Conservation (phyloP, 2,329 filamentous ascomycete genomes). For the Rosellinia necatrix region DNA sequence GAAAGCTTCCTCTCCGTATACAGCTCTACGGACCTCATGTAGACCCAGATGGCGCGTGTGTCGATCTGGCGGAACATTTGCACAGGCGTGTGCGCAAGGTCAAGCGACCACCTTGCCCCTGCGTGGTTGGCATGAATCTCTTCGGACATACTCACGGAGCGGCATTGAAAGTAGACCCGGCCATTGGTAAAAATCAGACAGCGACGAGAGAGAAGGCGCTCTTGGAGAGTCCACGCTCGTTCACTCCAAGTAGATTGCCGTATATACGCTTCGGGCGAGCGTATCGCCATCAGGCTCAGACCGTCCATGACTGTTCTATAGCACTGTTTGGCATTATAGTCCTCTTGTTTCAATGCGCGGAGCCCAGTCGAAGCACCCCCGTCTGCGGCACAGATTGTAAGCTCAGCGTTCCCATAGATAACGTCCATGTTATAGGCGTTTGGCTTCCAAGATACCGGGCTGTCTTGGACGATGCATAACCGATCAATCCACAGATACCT, state of each 20-base stretch:
- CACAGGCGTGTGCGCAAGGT: slow-evolving; percentile 37
- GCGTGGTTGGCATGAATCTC: slow-evolving; percentile 37
- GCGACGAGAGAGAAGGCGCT: slow-evolving; percentile 42
- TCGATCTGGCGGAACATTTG: slow-evolving; percentile 36
- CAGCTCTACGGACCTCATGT: slow-evolving; percentile 38
- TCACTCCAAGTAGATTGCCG: slow-evolving; percentile 40
- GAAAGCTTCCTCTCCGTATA: slow-evolving; percentile 39
- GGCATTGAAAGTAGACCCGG: slow-evolving; percentile 42
- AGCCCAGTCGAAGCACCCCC: slow-evolving; percentile 13
- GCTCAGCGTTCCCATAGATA: slow-evolving; percentile 21
- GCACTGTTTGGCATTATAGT: slow-evolving; percentile 1
- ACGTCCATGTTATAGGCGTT: slow-evolving; percentile 25
- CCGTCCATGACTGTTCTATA: slow-evolving; percentile 10
- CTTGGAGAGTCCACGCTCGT: slow-evolving; percentile 47
- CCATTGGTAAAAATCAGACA: slow-evolving; percentile 44
- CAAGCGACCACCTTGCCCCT: slow-evolving; percentile 38
- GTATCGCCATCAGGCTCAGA: slow-evolving; percentile 31
- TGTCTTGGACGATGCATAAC: slow-evolving; percentile 31
- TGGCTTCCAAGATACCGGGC: slow-evolving; percentile 16
- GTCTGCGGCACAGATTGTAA: slow-evolving; percentile 19
- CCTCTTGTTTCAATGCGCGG: slow-evolving; percentile 1
- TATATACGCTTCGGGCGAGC: slow-evolving; percentile 31
- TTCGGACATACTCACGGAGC: slow-evolving; percentile 34
- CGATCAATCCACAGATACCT: slow-evolving; percentile 30
- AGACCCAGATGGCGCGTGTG: slow-evolving; percentile 37